Percentiles rank a stretch among this genome's conserved stretches.
These are phyloP conservation scores for Macrophomina phaseolina DNA, from an alignment of 2,329 filamentous ascomycete genomes.

Conservation along the genomic window DNA sequence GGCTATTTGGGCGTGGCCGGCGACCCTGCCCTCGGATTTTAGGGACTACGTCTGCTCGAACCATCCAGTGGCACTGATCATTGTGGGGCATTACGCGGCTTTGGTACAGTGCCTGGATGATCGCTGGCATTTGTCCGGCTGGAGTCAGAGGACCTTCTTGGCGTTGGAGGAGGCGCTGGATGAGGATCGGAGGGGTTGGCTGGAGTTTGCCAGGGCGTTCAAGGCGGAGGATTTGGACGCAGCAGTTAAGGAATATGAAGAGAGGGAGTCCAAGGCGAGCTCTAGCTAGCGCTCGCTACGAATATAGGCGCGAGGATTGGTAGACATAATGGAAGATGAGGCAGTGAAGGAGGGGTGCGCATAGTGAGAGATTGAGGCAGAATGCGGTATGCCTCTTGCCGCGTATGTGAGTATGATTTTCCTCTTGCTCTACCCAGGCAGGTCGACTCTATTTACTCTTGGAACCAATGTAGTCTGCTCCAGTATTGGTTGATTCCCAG, in stretches of 20 bases:
- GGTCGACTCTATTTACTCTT: too few species aligned
- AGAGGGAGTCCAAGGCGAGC: too few species aligned
- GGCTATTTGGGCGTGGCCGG: not conserved
- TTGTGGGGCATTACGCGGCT: constrained; percentile 1
- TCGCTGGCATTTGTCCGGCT: not conserved
- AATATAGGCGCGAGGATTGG: too few species aligned
- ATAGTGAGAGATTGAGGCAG: too few species aligned
- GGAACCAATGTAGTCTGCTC: too few species aligned
- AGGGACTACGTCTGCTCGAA: not conserved
- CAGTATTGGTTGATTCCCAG: too few species aligned
- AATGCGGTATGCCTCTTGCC: too few species aligned
- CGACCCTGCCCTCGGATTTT: constrained; percentile 1
- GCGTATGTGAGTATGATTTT: too few species aligned
- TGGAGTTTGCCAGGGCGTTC: not conserved
- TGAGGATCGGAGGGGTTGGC: not conserved
- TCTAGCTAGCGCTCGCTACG: not conserved
- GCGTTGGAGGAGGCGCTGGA: constrained; percentile 2
- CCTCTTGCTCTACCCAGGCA: too few species aligned
- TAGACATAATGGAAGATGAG: too few species aligned
- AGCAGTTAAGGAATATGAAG: not conserved
- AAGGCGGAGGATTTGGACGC: not conserved
- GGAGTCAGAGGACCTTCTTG: not conserved
- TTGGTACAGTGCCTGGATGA: not conserved
- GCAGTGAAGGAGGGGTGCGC: too few species aligned
- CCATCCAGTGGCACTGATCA: not conserved